These are phyloP conservation scores for Leccinum fallax DNA, from an alignment of 1,284 basidiomycete genomes.

Conservation along the genomic window DNA sequence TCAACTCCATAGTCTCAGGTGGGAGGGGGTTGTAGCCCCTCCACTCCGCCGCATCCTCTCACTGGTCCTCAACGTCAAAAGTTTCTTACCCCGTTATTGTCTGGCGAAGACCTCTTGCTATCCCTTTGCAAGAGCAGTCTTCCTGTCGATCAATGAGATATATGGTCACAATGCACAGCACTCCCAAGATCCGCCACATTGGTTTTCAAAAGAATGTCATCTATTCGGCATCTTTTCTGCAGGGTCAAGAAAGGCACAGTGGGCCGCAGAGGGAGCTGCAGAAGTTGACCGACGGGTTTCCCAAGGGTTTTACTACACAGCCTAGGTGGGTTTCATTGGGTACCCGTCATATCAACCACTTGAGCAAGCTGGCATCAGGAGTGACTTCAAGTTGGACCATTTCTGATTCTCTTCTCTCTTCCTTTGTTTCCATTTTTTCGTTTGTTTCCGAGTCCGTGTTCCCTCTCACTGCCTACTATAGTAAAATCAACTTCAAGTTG, in stretches of 20 bases:
- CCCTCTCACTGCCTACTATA: too few species aligned
- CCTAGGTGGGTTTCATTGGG: too few species aligned
- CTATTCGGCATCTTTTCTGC: background rate
- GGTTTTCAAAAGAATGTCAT: background rate
- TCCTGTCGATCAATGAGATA: background rate
- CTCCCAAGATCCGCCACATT: background rate
- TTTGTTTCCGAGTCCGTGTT: too few species aligned
- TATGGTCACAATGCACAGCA: background rate
- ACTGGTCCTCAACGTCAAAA: background rate
- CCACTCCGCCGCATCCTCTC: background rate
- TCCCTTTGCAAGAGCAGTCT: background rate
- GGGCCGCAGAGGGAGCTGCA: background rate
- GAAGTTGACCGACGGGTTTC: background rate
- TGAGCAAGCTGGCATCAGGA: too few species aligned
- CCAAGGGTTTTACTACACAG: too few species aligned
- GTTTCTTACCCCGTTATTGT: background rate
- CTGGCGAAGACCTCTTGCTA: background rate
- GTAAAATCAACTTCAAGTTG: too few species aligned
- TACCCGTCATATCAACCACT: too few species aligned
- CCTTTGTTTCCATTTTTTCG: too few species aligned
- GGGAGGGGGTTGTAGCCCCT: background rate
- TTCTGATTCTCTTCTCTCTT: too few species aligned
- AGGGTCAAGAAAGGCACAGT: background rate
- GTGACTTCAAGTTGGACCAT: too few species aligned
- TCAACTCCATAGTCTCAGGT: background rate